Evolutionary conservation across 805 yeast species (phyloP), one percentile per base, ranked within the genome.

Genomic region (Yamadazyma kitorensis): DNA sequence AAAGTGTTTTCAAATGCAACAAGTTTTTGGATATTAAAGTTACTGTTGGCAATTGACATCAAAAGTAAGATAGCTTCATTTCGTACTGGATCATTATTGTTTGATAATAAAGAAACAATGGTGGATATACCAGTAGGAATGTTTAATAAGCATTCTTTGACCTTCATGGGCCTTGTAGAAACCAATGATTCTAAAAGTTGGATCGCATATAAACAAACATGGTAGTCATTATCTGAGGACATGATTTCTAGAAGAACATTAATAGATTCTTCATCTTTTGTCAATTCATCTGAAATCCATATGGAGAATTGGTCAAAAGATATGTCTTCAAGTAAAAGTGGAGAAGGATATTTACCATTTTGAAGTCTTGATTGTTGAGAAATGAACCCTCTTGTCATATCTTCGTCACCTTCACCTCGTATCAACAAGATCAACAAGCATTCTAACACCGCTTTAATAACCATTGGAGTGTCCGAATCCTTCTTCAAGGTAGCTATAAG

Each of bases 1-100:
- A 93, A 89, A 0, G 94, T 82, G 46, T 86, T 89, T 54, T 93
- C 97, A 53, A 93, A 93, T 0, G 95, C 98, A 7, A 94, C 94
- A 13, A 93, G 64, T 51, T 88, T 89, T 55, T 93, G 98, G 20
- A 91, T 80, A 55, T 86, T 91, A 39, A 80, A 77, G 48, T 87
- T 86, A 40, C 85, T 82, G 47, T 81, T 80, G 9, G 80, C 94
- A 3, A 93, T 69, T 8, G 88, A 82, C 80, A 84, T 81, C 32
- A 94, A 64, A n/a, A 94, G 64, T 33, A 91, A 59, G 23, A 91
- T 80, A 3, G 93, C 78, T 58, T 93, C 95, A 55, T 91, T 89
- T 48, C 98, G 70, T 6, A 93, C 77, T 12, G 94, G 95, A 41
- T 91, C 98, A 43, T 85, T 49, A 7, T 41, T 34, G 38, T 67